These are phyloP conservation scores for Coprinellus micaceus DNA, from an alignment of 768 basidiomycete species.

Conservation along the genomic window DNA sequence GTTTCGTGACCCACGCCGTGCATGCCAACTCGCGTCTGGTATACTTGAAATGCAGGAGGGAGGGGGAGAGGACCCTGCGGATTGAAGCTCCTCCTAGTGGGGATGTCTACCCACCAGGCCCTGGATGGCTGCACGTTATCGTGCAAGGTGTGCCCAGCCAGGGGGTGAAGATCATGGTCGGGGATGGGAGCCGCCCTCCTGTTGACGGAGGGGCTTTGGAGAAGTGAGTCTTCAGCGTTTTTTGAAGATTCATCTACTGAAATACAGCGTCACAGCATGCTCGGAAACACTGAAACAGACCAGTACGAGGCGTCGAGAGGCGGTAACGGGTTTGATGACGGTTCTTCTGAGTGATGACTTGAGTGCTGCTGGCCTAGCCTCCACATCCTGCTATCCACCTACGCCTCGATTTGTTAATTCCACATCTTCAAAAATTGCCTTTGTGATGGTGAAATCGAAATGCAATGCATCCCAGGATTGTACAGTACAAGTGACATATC, in stretches of 20 bases:
- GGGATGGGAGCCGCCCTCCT: conserved; percentile 57
- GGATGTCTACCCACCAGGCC: conserved; percentile 74
- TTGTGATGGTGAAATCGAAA: no score
- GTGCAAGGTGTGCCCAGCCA: conserved; percentile 62
- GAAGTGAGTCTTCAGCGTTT: conserved; percentile 44
- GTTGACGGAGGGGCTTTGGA: conserved; percentile 52
- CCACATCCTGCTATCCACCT: background rate
- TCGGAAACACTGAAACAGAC: conserved; percentile 45
- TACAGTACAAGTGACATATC: background rate
- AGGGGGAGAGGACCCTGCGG: conserved; percentile 41
- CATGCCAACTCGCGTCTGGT: conserved; percentile 78
- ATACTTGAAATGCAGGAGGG: conserved; percentile 46
- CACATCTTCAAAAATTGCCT: no score
- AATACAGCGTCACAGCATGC: conserved; percentile 34
- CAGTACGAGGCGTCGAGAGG: conserved; percentile 32
- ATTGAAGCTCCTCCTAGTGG: conserved; percentile 64
- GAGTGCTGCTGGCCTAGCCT: background rate
- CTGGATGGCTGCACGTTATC: conserved; percentile 72
- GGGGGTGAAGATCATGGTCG: conserved; percentile 64
- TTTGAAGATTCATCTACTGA: background rate
- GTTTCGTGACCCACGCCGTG: conserved; percentile 74
- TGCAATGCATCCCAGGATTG: conserved; percentile 30
- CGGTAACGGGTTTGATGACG: background rate
- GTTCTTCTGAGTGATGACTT: background rate
- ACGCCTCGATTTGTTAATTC: no score